Percentiles rank a stretch among this genome's conserved stretches.
Conservation (phyloP, 1,284 basidiomycete genomes). For the Pseudozyma hubeiensis region DNA sequence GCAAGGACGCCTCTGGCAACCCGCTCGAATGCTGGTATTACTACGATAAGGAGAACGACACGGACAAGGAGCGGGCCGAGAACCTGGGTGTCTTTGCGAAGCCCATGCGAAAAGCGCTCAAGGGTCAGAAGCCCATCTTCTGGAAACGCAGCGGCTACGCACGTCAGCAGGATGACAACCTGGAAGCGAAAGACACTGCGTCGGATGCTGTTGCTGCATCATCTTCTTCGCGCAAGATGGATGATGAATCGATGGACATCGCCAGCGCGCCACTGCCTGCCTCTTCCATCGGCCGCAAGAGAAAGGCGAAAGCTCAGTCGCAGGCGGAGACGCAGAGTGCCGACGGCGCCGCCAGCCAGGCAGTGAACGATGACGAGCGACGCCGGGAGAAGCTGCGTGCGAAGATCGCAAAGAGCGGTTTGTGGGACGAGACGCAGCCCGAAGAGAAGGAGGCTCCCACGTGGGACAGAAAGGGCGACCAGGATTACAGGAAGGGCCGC, state of each 20-base stretch:
- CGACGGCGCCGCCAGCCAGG: background rate
- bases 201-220: slow-evolving; percentile 8
- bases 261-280: slow-evolving; percentile 35
- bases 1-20: slow-evolving; percentile 65
- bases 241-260: slow-evolving; percentile 34
- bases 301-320: slow-evolving; percentile 22
- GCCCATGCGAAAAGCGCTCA: slow-evolving; percentile 66
- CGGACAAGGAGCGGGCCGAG: slow-evolving; percentile 61
- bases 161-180: slow-evolving; percentile 21
- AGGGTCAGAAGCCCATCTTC: slow-evolving; percentile 67
- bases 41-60: slow-evolving; percentile 65
- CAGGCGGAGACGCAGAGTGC: slow-evolving; percentile 11
- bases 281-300: slow-evolving; percentile 29
- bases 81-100: slow-evolving; percentile 66
- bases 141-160: slow-evolving; percentile 65
- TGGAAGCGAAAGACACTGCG: slow-evolving; percentile 6
- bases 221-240: slow-evolving; percentile 7
- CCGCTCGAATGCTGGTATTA: slow-evolving; percentile 67
- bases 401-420: slow-evolving; percentile 43
- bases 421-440: slow-evolving; percentile 64
- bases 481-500: slow-evolving; percentile 54
- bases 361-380: slow-evolving; percentile 31
- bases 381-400: slow-evolving; percentile 27
- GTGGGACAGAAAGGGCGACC: slow-evolving; percentile 60
- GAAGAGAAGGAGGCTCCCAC: slow-evolving; percentile 59